phyloP scores from a whole-genome alignment of 371 early-diverging fungal genomes.

The Mucor indicus region DNA sequence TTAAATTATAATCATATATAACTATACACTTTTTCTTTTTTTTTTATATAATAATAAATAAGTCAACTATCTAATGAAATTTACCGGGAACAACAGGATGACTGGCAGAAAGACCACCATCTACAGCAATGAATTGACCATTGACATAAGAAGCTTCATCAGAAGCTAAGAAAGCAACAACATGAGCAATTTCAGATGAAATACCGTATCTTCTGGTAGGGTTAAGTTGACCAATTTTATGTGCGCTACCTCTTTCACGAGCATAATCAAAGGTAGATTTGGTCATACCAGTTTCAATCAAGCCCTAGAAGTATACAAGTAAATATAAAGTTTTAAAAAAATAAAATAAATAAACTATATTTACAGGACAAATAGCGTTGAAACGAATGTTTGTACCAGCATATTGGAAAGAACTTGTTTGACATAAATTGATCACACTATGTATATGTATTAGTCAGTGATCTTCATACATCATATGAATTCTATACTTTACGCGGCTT shows the following conservation, averaged over 20 bases:
- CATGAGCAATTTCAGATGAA: slow-evolving; percentile 39
- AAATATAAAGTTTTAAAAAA: neutral
- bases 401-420: slow-evolving; percentile 40
- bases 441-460: neutral
- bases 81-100: slow-evolving; percentile 39
- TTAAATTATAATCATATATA: slow-evolving; percentile 1
- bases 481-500: slow-evolving; percentile 30
- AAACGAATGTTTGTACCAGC: slow-evolving; percentile 47
- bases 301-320: slow-evolving; percentile 26
- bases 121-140: slow-evolving; percentile 46
- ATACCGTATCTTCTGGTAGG: slow-evolving; percentile 39
- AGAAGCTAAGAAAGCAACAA: slow-evolving; percentile 46
- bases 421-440: slow-evolving; percentile 52
- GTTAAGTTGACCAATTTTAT: slow-evolving; percentile 45
- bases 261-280: slow-evolving; percentile 39
- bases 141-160: slow-evolving; percentile 50
- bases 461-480: neutral
- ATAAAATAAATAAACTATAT: neutral
- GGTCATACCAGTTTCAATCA: slow-evolving; percentile 61
- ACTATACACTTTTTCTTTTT: too few species aligned
- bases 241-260: slow-evolving; percentile 20
- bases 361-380: slow-evolving; percentile 55
- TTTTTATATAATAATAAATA: too few species aligned
- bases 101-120: slow-evolving; percentile 46
- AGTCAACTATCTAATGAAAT: slow-evolving; percentile 29